A percentile compares a stretch with the other conserved stretches of the same genome.
phyloP scores from a whole-genome alignment of 495 filamentous ascomycete species.

The Cairneyella variabilis region DNA sequence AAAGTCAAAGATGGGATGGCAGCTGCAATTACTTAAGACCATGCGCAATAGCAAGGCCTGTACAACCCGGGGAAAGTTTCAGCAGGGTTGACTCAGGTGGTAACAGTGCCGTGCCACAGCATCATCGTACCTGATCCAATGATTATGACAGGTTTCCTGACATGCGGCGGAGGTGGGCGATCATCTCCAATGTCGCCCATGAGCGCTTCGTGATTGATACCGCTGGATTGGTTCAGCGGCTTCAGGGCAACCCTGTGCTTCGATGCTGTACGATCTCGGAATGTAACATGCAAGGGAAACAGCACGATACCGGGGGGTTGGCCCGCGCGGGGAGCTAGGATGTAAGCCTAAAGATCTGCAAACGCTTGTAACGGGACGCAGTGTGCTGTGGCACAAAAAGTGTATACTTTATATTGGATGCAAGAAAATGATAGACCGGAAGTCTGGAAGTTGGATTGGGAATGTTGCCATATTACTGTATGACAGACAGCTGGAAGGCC shows the following conservation, averaged over 20 bases:
- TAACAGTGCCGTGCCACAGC: neutral
- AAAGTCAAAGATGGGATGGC: neutral
- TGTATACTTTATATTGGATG: too few relatives aligned
- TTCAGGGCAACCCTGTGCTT: neutral
- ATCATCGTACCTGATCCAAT: slow-evolving; percentile 27
- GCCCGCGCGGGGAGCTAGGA: too few relatives aligned
- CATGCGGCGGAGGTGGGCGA: neutral
- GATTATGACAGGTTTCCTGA: slow-evolving; percentile 23
- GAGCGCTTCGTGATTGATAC: neutral
- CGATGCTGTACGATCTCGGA: too few relatives aligned
- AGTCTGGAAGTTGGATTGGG: too few relatives aligned
- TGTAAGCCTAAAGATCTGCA: too few relatives aligned
- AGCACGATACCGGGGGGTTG: too few relatives aligned
- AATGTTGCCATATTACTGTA: too few relatives aligned
- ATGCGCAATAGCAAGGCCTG: slow-evolving; percentile 35
- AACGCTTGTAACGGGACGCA: too few relatives aligned
- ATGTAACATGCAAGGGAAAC: too few relatives aligned
- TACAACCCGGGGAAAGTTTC: slow-evolving; percentile 26
- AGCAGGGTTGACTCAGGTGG: neutral
- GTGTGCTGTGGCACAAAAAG: too few relatives aligned
- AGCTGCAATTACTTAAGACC: slow-evolving; percentile 45
- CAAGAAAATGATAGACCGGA: too few relatives aligned
- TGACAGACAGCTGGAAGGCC: too few relatives aligned
- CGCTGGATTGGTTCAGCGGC: neutral
- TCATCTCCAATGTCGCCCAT: slow-evolving; percentile 4